Evolutionary conservation across 208 protist genomes (phyloP).

Genomic region (Trypanosomatidae sp.): DNA sequence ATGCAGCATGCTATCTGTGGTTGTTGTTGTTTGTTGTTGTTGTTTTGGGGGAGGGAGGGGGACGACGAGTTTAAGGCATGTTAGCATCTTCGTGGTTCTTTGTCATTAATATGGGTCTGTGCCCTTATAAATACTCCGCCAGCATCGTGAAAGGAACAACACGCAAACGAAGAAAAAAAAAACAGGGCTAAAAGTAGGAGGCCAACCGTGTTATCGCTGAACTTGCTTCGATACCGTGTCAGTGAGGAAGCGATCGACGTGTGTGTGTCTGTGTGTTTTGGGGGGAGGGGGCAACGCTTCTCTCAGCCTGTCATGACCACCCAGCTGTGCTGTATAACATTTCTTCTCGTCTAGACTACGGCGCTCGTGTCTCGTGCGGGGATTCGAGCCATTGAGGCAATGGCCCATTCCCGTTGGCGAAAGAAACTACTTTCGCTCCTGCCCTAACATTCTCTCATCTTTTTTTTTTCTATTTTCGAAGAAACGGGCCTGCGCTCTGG

Average conservation of each 20-base stretch:
- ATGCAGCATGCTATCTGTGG: background rate
- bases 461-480: constrained; percentile 17
- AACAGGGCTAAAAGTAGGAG: background rate
- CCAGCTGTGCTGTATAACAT: background rate
- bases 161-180: background rate
- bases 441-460: background rate
- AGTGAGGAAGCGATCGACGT: background rate
- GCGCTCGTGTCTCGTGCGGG: background rate
- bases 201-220: background rate
- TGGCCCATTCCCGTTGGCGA: too few relatives aligned
- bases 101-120: constrained; percentile 2
- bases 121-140: background rate
- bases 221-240: background rate
- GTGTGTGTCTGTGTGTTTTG: too few relatives aligned
- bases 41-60: too few relatives aligned
- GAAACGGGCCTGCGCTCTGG: constrained; percentile 8
- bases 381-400: background rate
- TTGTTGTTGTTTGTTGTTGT: background rate
- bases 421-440: background rate
- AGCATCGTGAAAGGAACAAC: background rate
- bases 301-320: background rate
- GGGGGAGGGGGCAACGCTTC: background rate
- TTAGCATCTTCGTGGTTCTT: constrained; percentile 8
- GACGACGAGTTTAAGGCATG: background rate
- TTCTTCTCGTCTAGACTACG: background rate